Evolutionary conservation across 192 early-diverging fungal genomes (phyloP).

Genomic region (Martensiomyces pterosporus): DNA sequence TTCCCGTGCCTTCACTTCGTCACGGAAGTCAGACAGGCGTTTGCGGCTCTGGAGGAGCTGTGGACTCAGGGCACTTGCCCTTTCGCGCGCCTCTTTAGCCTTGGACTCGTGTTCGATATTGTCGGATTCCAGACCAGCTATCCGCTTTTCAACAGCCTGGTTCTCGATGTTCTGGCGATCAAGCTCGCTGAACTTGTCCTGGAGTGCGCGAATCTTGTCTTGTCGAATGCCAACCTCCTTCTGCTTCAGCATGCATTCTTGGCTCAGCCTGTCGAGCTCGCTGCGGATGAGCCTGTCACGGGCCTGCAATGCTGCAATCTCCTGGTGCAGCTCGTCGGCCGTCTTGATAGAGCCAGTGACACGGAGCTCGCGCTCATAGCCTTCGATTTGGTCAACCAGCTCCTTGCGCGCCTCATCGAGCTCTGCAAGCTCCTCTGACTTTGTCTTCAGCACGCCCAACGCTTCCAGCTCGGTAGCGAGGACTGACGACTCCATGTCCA

Average conservation of each 20-base stretch:
- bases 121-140: constrained; percentile 15
- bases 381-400: constrained; percentile 49
- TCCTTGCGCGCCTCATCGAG: constrained; percentile 37
- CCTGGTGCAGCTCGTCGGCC: constrained; percentile 61
- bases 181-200: constrained; percentile 22
- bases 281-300: constrained; percentile 46
- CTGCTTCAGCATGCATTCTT: constrained; percentile 55
- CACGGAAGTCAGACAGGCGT: constrained; percentile 30
- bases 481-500: constrained; percentile 14
- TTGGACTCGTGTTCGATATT: constrained; percentile 7
- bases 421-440: constrained; percentile 22
- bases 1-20: constrained; percentile 19
- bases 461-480: constrained; percentile 16
- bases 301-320: constrained; percentile 47
- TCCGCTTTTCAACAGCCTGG: constrained; percentile 18
- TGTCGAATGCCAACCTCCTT: constrained; percentile 50
- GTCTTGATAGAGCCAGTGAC: constrained; percentile 61
- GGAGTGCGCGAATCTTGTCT: constrained; percentile 25
- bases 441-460: constrained; percentile 10
- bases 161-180: constrained; percentile 31
- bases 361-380: constrained; percentile 51
- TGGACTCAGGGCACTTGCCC: constrained; percentile 20
- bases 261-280: constrained; percentile 53
- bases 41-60: constrained; percentile 19
- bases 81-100: constrained; percentile 7